Evolutionary conservation across 1,284 basidiomycete genomes (phyloP).

Genomic region (Apiotrichum veenhuisii): DNA sequence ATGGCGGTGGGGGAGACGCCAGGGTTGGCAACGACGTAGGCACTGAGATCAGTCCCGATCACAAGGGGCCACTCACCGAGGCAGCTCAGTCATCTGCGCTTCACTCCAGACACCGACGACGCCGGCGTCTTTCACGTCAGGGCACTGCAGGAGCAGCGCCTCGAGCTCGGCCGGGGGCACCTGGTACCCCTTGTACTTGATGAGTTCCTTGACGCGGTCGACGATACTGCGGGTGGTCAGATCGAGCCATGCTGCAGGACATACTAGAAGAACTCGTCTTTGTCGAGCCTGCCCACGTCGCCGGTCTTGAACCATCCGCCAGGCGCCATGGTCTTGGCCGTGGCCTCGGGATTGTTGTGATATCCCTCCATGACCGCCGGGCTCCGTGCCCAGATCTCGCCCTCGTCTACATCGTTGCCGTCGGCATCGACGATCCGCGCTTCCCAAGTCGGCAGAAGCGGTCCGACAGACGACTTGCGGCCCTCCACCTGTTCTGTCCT

Average conservation of each 20-base stretch:
- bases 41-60: not conserved
- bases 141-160: constrained; percentile 64
- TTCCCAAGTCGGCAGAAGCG: constrained; percentile 71
- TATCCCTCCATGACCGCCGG: constrained; percentile 73
- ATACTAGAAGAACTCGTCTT: constrained; percentile 58
- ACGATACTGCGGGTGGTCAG: constrained; percentile 30
- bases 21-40: constrained; percentile 4
- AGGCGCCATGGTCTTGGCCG: constrained; percentile 60
- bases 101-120: constrained; percentile 64
- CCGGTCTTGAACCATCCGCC: constrained; percentile 78
- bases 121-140: constrained; percentile 64
- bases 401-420: constrained; percentile 54
- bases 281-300: constrained; percentile 63
- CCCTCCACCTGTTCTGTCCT: constrained; percentile 16
- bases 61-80: constrained; percentile 47
- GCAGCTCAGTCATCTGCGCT: constrained; percentile 68
- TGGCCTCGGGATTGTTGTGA: constrained; percentile 63
- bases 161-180: constrained; percentile 81
- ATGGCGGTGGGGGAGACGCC: not conserved
- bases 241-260: not conserved
- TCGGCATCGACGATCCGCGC: constrained; percentile 60
- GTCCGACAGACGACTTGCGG: constrained; percentile 63
- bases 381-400: constrained; percentile 76
- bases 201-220: constrained; percentile 65
- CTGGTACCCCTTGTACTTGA: constrained; percentile 63